These are phyloP conservation scores for Pulicaria dysenterica DNA, from an alignment of 129 eudicot species.

Conservation along the genomic window DNA sequence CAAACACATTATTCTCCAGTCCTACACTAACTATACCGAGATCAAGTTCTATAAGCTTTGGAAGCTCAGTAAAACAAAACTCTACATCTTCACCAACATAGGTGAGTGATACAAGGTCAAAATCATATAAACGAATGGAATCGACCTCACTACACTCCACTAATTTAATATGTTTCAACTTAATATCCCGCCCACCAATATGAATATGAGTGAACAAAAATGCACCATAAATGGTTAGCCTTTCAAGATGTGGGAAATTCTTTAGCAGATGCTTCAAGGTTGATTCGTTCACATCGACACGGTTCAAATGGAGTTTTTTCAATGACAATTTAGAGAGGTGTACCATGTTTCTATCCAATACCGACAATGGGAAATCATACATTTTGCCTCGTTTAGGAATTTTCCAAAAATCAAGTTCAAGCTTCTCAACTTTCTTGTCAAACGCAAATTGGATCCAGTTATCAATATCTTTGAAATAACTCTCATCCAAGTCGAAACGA, in stretches of 20 bases:
- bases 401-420: not conserved
- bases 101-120: conserved; percentile 35
- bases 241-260: conserved; percentile 31
- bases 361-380: not conserved
- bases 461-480: not conserved
- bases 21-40: conserved; percentile 29
- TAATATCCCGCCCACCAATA: conserved; percentile 24
- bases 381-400: not conserved
- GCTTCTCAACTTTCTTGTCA: conserved; percentile 14
- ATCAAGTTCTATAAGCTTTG: conserved; percentile 40
- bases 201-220: conserved; percentile 25
- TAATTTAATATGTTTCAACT: conserved; percentile 40
- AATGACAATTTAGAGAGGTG: conserved; percentile 8
- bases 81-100: conserved; percentile 36
- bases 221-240: conserved; percentile 25
- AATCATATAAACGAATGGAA: conserved; percentile 25
- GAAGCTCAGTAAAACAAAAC: conserved; percentile 36
- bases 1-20: conserved; percentile 37
- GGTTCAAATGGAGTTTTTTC: conserved; percentile 27
- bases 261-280: conserved; percentile 22
- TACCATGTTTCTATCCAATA: not conserved
- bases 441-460: conserved; percentile 5
- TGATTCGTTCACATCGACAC: conserved; percentile 37
- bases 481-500: not conserved
- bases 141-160: conserved; percentile 26